Evolutionary conservation across 352 stramenopile genomes (phyloP).

Genomic region (Globisporangium mamillatum): DNA sequence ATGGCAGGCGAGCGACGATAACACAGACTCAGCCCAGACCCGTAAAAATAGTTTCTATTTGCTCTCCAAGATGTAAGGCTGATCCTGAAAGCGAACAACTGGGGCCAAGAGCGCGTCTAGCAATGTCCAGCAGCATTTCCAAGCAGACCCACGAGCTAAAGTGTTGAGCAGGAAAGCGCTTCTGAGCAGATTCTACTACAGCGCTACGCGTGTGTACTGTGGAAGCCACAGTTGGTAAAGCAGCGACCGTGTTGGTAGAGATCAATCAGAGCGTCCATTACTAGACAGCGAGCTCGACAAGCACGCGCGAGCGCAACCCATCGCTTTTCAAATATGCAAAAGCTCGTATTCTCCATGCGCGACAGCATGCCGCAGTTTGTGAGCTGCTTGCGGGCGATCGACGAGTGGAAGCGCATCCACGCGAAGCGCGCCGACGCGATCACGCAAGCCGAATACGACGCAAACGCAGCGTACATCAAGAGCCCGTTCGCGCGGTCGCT

Average conservation of each 20-base stretch:
- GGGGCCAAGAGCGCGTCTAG: neutral
- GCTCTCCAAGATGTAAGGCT: neutral
- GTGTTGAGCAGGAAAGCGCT: too few species aligned
- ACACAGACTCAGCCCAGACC: neutral
- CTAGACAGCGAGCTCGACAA: neutral
- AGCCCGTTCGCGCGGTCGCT: slow-evolving; percentile 63
- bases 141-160: too few species aligned
- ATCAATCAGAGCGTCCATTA: neutral
- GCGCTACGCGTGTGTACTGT: too few species aligned
- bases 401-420: slow-evolving; percentile 70
- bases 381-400: slow-evolving; percentile 54
- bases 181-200: too few species aligned
- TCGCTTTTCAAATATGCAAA: slow-evolving; percentile 27
- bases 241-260: too few species aligned
- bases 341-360: slow-evolving; percentile 59
- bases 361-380: slow-evolving; percentile 85
- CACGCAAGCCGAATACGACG: slow-evolving; percentile 56
- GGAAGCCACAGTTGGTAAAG: too few species aligned
- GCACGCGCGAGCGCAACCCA: neutral
- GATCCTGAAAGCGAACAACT: too few species aligned
- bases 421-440: slow-evolving; percentile 55
- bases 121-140: too few species aligned
- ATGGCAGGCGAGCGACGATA: neutral
- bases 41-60: neutral
- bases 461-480: slow-evolving; percentile 75